Percentiles rank a stretch among this genome's conserved stretches.
Evolutionary conservation across 768 basidiomycete genomes (phyloP).

Genomic region (Hypholoma fasciculare): DNA sequence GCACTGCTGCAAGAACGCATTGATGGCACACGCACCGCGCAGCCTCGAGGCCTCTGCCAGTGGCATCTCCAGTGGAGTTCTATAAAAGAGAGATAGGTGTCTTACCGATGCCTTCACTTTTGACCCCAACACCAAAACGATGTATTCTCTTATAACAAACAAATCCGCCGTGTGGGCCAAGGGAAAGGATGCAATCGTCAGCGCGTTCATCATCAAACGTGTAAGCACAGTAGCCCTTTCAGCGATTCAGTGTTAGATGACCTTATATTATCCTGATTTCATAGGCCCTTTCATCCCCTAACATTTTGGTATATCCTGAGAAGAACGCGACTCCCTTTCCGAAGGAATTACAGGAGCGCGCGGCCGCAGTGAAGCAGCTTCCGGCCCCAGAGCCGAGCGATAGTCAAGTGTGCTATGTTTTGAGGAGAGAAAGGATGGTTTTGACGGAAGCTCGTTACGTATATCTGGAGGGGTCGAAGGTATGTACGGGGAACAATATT

Average conservation of each 20-base stretch:
- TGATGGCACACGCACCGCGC: too few species aligned
- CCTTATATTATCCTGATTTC: neutral
- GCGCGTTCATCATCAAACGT: neutral
- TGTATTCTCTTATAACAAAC: neutral
- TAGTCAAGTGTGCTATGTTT: too few species aligned
- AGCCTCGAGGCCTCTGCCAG: too few species aligned
- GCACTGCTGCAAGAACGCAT: too few species aligned
- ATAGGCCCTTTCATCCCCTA: conserved; percentile 1
- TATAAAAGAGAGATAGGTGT: too few species aligned
- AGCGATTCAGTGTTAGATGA: neutral
- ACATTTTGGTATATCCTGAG: neutral
- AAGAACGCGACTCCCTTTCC: neutral
- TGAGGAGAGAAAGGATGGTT: too few species aligned
- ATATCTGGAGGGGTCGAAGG: too few species aligned
- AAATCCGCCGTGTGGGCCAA: neutral
- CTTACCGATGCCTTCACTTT: too few species aligned
- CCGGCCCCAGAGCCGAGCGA: neutral
- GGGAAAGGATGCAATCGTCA: neutral
- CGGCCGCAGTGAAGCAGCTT: neutral
- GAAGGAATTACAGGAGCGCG: neutral
- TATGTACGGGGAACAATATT: too few species aligned
- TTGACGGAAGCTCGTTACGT: too few species aligned
- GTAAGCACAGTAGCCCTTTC: neutral
- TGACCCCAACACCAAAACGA: too few species aligned
- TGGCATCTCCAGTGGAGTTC: too few species aligned